Evolutionary conservation across 1,284 basidiomycete genomes (phyloP).

Genomic region (Pseudozyma tsukubaensis): DNA sequence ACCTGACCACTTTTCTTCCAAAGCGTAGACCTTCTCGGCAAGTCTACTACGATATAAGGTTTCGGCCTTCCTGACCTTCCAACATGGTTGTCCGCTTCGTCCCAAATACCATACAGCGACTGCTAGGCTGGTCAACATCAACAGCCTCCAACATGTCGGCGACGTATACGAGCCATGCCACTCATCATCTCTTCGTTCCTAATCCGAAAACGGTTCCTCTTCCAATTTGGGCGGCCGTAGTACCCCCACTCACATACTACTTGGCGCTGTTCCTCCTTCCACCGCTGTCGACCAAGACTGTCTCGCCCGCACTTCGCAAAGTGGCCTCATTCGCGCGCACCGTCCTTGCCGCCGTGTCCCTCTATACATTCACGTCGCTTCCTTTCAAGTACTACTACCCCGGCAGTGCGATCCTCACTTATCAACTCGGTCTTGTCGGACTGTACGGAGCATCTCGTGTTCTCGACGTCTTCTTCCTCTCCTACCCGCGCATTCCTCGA

Average conservation of each 20-base stretch:
- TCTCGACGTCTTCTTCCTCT: slow-evolving; percentile 54
- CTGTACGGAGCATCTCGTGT: slow-evolving; percentile 45
- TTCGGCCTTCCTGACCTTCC: neutral
- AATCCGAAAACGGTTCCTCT: slow-evolving; percentile 21
- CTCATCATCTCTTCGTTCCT: slow-evolving; percentile 37
- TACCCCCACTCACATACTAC: slow-evolving; percentile 53
- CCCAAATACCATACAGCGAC: slow-evolving; percentile 6
- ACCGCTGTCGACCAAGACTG: slow-evolving; percentile 28
- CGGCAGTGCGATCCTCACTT: slow-evolving; percentile 47
- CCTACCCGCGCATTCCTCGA: slow-evolving; percentile 38
- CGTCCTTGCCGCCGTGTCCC: slow-evolving; percentile 23
- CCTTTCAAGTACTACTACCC: slow-evolving; percentile 50
- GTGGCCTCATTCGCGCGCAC: slow-evolving; percentile 9
- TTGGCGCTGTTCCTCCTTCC: slow-evolving; percentile 41
- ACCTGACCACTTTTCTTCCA: neutral
- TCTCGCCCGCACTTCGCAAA: slow-evolving; percentile 12
- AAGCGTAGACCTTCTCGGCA: neutral
- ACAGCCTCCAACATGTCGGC: slow-evolving; percentile 16
- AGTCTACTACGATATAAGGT: neutral
- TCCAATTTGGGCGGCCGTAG: slow-evolving; percentile 40
- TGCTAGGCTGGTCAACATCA: slow-evolving; percentile 12
- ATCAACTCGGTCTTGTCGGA: slow-evolving; percentile 51
- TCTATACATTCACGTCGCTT: slow-evolving; percentile 39
- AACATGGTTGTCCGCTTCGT: slow-evolving; percentile 15
- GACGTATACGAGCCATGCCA: slow-evolving; percentile 21